Evolutionary conservation across 345 rosid species (phyloP).

Genomic region (Melastoma malabathricum): DNA sequence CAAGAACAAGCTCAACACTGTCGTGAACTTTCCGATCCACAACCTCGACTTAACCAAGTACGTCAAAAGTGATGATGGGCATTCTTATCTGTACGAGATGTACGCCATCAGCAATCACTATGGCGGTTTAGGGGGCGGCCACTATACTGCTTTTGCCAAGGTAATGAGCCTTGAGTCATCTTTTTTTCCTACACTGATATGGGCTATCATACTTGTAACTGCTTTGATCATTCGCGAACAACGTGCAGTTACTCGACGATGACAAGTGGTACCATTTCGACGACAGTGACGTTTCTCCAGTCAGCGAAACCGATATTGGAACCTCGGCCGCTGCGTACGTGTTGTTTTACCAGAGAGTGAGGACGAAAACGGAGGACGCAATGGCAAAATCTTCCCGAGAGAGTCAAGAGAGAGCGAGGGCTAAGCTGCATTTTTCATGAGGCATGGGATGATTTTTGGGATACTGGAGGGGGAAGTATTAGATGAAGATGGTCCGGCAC

Average conservation of each 20-base stretch:
- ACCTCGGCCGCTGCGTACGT: slow-evolving; percentile 81
- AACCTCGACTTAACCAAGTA: slow-evolving; percentile 70
- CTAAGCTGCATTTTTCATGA: no score
- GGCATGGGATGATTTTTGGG: no score
- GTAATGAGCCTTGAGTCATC: slow-evolving; percentile 18
- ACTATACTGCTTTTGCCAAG: slow-evolving; percentile 91
- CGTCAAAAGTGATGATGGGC: slow-evolving; percentile 46
- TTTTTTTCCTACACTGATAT: no score
- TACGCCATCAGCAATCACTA: slow-evolving; percentile 93
- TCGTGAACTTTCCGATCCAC: slow-evolving; percentile 71
- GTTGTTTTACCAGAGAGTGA: slow-evolving; percentile 67
- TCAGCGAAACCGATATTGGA: slow-evolving; percentile 55
- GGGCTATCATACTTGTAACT: no score
- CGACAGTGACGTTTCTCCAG: slow-evolving; percentile 58
- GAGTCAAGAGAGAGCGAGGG: no score
- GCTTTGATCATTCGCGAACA: no score
- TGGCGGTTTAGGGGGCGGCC: slow-evolving; percentile 92
- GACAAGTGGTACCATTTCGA: slow-evolving; percentile 88
- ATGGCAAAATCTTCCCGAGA: slow-evolving; percentile 18
- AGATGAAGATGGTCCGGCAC: no score
- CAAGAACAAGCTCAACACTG: slow-evolving; percentile 74
- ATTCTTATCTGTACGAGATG: slow-evolving; percentile 48
- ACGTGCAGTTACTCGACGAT: slow-evolving; percentile 65
- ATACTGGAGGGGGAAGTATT: no score
- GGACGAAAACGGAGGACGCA: slow-evolving; percentile 12